Evolutionary conservation across 805 yeast genomes (phyloP).

Genomic region (Schwanniomyces pseudopolymorphus): DNA sequence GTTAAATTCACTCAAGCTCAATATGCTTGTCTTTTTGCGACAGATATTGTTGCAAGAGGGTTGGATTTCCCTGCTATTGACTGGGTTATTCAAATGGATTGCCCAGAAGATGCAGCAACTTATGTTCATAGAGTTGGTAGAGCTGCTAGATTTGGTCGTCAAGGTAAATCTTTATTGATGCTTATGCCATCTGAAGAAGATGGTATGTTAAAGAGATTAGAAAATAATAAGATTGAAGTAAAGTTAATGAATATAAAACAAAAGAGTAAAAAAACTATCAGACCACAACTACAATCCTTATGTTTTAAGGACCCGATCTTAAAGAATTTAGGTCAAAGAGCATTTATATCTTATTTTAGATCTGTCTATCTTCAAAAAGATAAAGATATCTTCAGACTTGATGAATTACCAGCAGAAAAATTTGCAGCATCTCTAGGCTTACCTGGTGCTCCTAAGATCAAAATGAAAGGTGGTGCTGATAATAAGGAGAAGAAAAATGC

Average conservation of each 20-base stretch:
- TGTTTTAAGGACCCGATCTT: constrained; percentile 90
- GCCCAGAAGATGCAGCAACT: constrained; percentile 88
- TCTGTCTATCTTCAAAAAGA: constrained; percentile 86
- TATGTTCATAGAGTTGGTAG: constrained; percentile 92
- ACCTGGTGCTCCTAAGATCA: constrained; percentile 95
- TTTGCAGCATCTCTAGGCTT: constrained; percentile 87
- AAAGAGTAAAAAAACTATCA: constrained; percentile 70
- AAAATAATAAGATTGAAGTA: constrained; percentile 63
- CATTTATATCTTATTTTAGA: constrained; percentile 86
- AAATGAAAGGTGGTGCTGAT: constrained; percentile 55
- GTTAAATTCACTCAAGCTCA: constrained; percentile 75
- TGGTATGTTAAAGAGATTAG: constrained; percentile 65
- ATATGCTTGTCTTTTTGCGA: constrained; percentile 80
- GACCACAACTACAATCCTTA: constrained; percentile 81
- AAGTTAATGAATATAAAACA: constrained; percentile 73
- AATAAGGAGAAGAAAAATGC: constrained; percentile 77
- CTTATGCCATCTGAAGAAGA: constrained; percentile 81
- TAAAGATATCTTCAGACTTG: constrained; percentile 78
- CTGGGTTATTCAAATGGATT: constrained; percentile 92
- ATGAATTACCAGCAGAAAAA: constrained; percentile 73
- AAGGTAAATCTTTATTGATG: constrained; percentile 80
- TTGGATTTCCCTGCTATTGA: constrained; percentile 90
- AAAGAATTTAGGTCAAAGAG: constrained; percentile 93
- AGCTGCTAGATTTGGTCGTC: constrained; percentile 82
- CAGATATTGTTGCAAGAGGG: constrained; percentile 91